Conservation (phyloP, 352 stramenopile species). For the Saprolegnia diclina region DNA sequence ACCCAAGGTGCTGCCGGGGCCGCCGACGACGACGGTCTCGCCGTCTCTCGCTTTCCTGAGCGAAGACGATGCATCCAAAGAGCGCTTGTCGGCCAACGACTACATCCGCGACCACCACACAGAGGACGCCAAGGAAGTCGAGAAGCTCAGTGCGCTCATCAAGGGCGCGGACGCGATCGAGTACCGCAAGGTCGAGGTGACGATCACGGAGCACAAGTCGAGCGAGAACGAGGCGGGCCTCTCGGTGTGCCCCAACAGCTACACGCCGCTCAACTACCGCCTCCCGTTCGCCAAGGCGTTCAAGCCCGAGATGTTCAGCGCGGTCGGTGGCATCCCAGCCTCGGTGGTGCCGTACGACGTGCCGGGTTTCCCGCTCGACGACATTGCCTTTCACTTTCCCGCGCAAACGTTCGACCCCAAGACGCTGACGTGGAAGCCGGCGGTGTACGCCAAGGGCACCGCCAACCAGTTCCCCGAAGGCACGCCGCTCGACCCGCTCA, state of each 20-base stretch:
- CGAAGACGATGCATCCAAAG: neutral
- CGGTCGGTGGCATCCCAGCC: neutral
- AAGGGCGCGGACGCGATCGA: neutral
- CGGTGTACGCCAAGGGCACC: neutral
- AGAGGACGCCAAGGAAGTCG: neutral
- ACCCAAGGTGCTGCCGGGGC: neutral
- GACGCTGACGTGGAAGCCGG: neutral
- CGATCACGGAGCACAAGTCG: neutral
- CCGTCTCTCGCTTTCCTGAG: neutral
- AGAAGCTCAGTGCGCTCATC: constrained; percentile 5
- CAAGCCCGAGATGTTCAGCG: neutral
- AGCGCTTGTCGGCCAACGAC: neutral
- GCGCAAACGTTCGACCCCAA: neutral
- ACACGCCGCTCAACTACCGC: constrained; percentile 16
- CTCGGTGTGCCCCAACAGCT: constrained; percentile 7
- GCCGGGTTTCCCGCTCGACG: neutral
- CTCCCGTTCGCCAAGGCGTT: neutral
- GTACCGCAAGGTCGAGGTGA: neutral
- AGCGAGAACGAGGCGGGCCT: neutral
- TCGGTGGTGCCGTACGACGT: neutral
- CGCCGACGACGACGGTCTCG: neutral
- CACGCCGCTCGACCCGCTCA: constrained; percentile 16
- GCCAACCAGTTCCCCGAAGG: constrained; percentile 8
- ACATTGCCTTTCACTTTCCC: constrained; percentile 21
- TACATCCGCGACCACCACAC: constrained; percentile 9